Percentiles rank a stretch among this genome's conserved stretches.
Conservation (phyloP, 768 basidiomycete genomes). For the Termitomyces sp. region DNA sequence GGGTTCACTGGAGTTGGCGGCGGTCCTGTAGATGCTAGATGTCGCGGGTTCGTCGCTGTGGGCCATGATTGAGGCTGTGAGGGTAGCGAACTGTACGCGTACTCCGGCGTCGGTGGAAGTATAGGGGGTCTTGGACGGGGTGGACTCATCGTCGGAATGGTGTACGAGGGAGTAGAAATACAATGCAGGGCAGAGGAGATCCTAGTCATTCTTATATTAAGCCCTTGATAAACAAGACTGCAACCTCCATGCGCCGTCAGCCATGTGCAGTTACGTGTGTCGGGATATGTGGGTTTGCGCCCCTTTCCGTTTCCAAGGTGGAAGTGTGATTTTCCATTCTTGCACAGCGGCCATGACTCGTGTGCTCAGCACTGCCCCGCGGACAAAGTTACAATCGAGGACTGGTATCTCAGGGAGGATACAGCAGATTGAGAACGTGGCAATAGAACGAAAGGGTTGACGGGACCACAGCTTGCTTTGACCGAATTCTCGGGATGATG, state of each 20-base stretch:
- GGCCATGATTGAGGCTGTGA: background rate
- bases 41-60: background rate
- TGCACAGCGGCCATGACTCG: background rate
- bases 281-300: constrained; percentile 4
- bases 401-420: background rate
- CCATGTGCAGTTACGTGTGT: constrained; percentile 9
- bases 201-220: constrained; percentile 1
- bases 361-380: constrained; percentile 3
- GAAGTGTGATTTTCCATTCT: background rate
- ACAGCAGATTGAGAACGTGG: background rate
- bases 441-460: background rate
- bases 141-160: background rate
- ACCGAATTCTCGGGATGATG: background rate
- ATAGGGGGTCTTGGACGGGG: background rate
- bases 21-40: background rate
- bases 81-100: background rate
- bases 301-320: background rate
- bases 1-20: background rate
- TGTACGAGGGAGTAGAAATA: background rate
- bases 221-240: background rate
- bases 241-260: constrained; percentile 1
- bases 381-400: background rate
- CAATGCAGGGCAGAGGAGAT: background rate
- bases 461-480: background rate
- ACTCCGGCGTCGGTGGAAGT: background rate